Percentiles rank a stretch among this genome's conserved stretches.
These are phyloP conservation scores for Nicotiana sylvestris DNA, from an alignment of 257 asterid species.

Conservation along the genomic window DNA sequence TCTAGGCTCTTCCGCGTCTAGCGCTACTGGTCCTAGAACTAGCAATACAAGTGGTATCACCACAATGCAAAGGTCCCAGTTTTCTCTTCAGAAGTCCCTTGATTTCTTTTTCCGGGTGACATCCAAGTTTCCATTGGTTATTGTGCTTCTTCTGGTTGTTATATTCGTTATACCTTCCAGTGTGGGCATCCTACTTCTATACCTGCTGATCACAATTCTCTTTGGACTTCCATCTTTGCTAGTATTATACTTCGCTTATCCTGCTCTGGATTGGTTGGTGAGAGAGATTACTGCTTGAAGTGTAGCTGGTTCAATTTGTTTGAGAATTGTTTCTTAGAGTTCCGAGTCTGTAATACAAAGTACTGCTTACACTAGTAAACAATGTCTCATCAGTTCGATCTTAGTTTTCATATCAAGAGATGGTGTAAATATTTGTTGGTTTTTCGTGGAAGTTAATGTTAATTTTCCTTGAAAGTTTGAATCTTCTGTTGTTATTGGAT, in stretches of 20 bases:
- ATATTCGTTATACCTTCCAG: slow-evolving; percentile 62
- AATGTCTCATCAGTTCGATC: not conserved
- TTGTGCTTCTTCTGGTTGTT: slow-evolving; percentile 52
- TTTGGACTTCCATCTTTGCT: slow-evolving; percentile 76
- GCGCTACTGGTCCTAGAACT: slow-evolving; percentile 13
- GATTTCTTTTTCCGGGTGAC: slow-evolving; percentile 60
- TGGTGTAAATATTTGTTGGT: slow-evolving; percentile 17
- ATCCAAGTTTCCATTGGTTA: slow-evolving; percentile 62
- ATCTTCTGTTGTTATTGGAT: not conserved
- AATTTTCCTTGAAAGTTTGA: not conserved
- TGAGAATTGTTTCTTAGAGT: not conserved
- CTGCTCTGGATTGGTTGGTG: slow-evolving; percentile 76
- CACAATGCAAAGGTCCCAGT: slow-evolving; percentile 42
- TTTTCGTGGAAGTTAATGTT: not conserved
- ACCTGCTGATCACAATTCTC: slow-evolving; percentile 59
- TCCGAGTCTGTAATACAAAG: not conserved
- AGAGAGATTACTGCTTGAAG: slow-evolving; percentile 59
- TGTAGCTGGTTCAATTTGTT: not conserved
- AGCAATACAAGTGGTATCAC: slow-evolving; percentile 20
- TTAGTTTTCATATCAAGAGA: not conserved
- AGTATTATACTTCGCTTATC: slow-evolving; percentile 77
- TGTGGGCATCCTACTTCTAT: slow-evolving; percentile 57
- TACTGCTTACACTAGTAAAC: slow-evolving; percentile 1
- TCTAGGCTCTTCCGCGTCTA: slow-evolving; percentile 32
- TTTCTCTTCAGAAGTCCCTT: slow-evolving; percentile 61